Evolutionary conservation across 768 basidiomycete genomes (phyloP).

Genomic region (Termitomyces sp.): DNA sequence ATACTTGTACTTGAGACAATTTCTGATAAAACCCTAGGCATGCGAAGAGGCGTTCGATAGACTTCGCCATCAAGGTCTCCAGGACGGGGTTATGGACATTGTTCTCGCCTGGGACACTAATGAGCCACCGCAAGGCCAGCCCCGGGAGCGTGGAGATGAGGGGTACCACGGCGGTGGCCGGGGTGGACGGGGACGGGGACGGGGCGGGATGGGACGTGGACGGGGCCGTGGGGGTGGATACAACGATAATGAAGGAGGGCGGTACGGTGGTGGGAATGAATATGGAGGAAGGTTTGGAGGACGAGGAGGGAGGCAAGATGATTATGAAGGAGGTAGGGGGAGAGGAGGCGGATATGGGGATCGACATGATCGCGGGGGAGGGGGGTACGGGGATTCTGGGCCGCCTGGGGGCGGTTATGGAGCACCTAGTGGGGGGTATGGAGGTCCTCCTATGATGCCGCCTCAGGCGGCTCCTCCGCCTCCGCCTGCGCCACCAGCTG

Average conservation of each 20-base stretch:
- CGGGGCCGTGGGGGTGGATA: constrained; percentile 24
- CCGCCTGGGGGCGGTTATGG: constrained; percentile 23
- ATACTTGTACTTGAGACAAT: too few relatives aligned
- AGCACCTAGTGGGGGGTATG: constrained; percentile 19
- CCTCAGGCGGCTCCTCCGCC: constrained; percentile 21
- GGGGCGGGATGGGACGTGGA: constrained; percentile 32
- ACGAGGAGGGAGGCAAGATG: constrained; percentile 36
- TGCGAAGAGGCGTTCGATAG: constrained; percentile 76
- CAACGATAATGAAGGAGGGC: constrained; percentile 44
- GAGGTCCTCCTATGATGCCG: constrained; percentile 14
- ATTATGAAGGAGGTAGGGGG: constrained; percentile 34
- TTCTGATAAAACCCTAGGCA: too few relatives aligned
- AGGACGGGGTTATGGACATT: constrained; percentile 88
- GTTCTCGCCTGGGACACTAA: constrained; percentile 78
- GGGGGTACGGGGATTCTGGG: constrained; percentile 15
- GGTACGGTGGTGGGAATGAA: constrained; percentile 33
- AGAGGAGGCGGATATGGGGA: constrained; percentile 25
- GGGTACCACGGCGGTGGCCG: constrained; percentile 29
- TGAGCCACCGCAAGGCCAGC: constrained; percentile 33
- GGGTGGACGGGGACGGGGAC: constrained; percentile 34
- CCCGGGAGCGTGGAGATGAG: constrained; percentile 26
- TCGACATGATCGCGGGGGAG: constrained; percentile 10
- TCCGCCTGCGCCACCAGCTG: constrained; percentile 17
- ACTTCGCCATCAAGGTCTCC: constrained; percentile 69
- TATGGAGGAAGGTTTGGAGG: constrained; percentile 35